Evolutionary conservation across 148 eudicot genomes (phyloP), one percentile per base, ranked within the genome.

Genomic region (Amaranthus cruentus): DNA sequence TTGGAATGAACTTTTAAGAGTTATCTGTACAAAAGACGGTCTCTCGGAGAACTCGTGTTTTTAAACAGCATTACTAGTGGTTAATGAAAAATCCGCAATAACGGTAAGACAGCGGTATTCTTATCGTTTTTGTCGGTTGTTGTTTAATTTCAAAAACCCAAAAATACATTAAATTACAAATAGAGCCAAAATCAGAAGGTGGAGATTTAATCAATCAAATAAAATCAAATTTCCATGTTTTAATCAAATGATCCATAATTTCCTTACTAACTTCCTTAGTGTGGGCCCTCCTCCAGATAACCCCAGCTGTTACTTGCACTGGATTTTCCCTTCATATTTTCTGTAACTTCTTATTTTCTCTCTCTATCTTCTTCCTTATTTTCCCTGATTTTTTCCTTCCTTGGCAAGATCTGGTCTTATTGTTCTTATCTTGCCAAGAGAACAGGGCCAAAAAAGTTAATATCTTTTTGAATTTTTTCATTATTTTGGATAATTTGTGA

Each of bases 371-470:
- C 50, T 28, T 46, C 61, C 68, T 47, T 38, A 44, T 6, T 58
- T 55, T 46, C 38, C 55, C 21, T 8, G 49, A 14, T 47, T 66
- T 43, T 48, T n/a, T 44, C 7, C 49, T 67, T 69, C 77, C 62
- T 76, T 70, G 75, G 78, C 83, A 77, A 83, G 85, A 79, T 79
- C 80, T 61, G 81, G 46, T n/a, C 66, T 50, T 8, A 67, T 73
- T 75, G 62, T 79, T 79, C 82, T 53, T 73, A 69, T 76, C 85
- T 66, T 76, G 82, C 72, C 77, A 64, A 8, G 56, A 72, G 82
- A 66, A 74, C 44, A 43, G 54, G 69, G 58, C 59, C 28, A 54
- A 61, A 54, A 65, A 70, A 71, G 55, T 56, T 71, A 53, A 6
- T 18, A 76, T 61, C 46, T 66, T 51, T 11, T 21, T 21, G 8